Evolutionary conservation across 2,329 filamentous ascomycete genomes (phyloP).

Genomic region (Colletotrichum viniferum): DNA sequence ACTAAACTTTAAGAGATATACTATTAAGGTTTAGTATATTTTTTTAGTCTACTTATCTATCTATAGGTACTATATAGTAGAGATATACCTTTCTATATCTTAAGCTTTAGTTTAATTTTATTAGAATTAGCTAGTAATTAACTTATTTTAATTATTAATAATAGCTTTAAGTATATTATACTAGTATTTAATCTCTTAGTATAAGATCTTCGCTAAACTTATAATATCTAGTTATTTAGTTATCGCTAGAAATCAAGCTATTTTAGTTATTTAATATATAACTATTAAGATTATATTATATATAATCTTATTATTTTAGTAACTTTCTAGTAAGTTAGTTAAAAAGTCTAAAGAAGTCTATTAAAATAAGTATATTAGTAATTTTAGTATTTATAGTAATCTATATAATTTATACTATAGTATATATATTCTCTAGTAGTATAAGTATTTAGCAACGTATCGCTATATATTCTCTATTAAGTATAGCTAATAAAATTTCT

Average conservation of each 20-base stretch:
- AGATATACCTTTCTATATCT: no score
- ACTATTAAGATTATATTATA: background rate
- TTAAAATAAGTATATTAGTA: background rate
- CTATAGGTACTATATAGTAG: no score
- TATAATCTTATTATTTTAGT: background rate
- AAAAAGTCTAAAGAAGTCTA: background rate
- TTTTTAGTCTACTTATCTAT: no score
- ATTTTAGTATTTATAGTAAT: background rate
- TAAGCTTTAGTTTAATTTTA: no score
- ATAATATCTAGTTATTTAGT: no score
- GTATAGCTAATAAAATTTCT: no score
- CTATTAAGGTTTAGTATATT: fast-evolving
- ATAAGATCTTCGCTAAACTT: fast-evolving
- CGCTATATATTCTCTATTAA: no score
- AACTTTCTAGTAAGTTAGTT: background rate
- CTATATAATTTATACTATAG: background rate
- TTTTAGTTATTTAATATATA: background rate
- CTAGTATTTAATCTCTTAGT: no score
- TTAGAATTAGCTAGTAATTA: fast-evolving
- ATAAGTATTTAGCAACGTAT: no score
- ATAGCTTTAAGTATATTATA: no score
- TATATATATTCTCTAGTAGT: background rate
- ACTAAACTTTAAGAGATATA: no score
- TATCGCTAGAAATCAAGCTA: background rate
- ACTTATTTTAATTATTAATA: no score